These are phyloP conservation scores for Naganishia randhawae DNA, from an alignment of 768 basidiomycete genomes.

Conservation along the genomic window DNA sequence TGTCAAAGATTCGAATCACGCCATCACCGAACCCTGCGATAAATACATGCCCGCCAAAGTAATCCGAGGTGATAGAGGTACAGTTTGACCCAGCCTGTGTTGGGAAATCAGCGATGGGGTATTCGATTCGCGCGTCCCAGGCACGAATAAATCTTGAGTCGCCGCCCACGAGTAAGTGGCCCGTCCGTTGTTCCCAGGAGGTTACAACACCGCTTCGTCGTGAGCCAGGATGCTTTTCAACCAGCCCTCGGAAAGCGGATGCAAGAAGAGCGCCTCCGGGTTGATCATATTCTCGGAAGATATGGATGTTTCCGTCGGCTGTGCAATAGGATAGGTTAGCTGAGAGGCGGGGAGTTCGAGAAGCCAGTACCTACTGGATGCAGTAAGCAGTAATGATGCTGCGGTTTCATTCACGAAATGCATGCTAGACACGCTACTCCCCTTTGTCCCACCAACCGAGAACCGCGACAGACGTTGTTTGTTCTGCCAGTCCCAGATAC, in stretches of 20 bases:
- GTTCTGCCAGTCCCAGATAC: conserved; percentile 88
- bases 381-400: conserved; percentile 80
- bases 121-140: conserved; percentile 94
- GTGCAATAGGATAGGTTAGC: conserved; percentile 52
- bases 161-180: conserved; percentile 81
- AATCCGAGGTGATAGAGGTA: conserved; percentile 76
- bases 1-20: conserved; percentile 81
- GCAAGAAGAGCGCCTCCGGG: conserved; percentile 77
- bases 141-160: conserved; percentile 82
- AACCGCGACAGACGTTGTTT: conserved; percentile 74
- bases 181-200: conserved; percentile 88
- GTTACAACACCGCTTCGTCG: conserved; percentile 79
- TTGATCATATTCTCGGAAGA: conserved; percentile 88
- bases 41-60: conserved; percentile 66
- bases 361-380: conserved; percentile 55
- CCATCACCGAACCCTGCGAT: conserved; percentile 92
- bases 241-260: conserved; percentile 83
- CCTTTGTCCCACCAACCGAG: conserved; percentile 78
- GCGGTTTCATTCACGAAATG: conserved; percentile 95
- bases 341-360: conserved; percentile 53
- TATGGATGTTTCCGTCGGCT: conserved; percentile 80
- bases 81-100: conserved; percentile 87
- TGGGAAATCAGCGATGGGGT: conserved; percentile 65
- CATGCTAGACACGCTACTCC: conserved; percentile 78
- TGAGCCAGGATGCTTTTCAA: conserved; percentile 66